Evolutionary conservation across 2,329 filamentous ascomycete species (phyloP).

Genomic region (Venturia aucupariae): DNA sequence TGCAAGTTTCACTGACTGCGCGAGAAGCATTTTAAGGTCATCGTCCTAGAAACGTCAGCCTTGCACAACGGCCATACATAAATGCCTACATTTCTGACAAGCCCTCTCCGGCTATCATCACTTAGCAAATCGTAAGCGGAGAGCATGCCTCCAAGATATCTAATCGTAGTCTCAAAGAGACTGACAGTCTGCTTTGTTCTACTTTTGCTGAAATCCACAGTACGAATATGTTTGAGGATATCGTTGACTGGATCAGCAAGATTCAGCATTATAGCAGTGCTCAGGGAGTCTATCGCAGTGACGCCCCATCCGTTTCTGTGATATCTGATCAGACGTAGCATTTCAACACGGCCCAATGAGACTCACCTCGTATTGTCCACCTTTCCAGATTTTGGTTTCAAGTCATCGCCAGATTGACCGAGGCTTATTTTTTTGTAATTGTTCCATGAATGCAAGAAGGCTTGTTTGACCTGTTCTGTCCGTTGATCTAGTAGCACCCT

Average conservation of each 20-base stretch:
- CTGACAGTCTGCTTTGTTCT: constrained; percentile 46
- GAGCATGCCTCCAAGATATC: constrained; percentile 73
- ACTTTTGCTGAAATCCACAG: constrained; percentile 48
- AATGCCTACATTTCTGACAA: constrained; percentile 30
- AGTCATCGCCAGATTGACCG: constrained; percentile 47
- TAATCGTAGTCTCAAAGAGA: constrained; percentile 83
- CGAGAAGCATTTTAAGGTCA: constrained; percentile 49
- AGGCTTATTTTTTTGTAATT: constrained; percentile 38
- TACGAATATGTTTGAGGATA: constrained; percentile 62
- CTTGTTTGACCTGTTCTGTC: constrained; percentile 27
- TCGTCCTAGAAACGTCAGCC: constrained; percentile 22
- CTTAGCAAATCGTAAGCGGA: constrained; percentile 63
- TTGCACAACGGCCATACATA: background rate
- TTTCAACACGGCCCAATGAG: too few relatives aligned
- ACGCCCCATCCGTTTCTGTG: constrained; percentile 75
- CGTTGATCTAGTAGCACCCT: constrained; percentile 24
- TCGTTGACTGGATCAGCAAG: constrained; percentile 56
- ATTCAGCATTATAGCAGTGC: constrained; percentile 70
- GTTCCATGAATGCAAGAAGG: constrained; percentile 34
- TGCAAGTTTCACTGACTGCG: constrained; percentile 59
- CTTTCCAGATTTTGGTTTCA: constrained; percentile 48
- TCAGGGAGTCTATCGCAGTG: constrained; percentile 69
- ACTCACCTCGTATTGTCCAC: constrained; percentile 60
- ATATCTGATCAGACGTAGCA: too few relatives aligned
- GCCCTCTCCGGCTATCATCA: constrained; percentile 51